Conservation (phyloP, 2,329 filamentous ascomycete genomes). For the Thielaviopsis ethacetica region DNA sequence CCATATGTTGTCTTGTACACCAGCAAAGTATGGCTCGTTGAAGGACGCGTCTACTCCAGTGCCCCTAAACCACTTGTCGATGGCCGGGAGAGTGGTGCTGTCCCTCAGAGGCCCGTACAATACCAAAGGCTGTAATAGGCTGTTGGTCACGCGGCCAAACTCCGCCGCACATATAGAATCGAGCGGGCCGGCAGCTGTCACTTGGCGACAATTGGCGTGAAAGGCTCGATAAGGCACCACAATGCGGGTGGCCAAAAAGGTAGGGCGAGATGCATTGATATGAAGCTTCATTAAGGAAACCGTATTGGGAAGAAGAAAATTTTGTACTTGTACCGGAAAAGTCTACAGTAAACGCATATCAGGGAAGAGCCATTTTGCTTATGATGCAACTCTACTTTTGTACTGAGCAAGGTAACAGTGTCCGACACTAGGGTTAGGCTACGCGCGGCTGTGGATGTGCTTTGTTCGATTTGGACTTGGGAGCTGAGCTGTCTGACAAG, state of each 20-base stretch:
- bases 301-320: background rate
- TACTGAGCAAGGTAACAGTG: too few relatives aligned
- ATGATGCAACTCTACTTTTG: too few relatives aligned
- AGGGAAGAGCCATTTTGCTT: too few relatives aligned
- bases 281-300: background rate
- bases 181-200: background rate
- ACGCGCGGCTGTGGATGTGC: too few relatives aligned
- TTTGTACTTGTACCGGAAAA: too few relatives aligned
- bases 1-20: slow-evolving; percentile 17
- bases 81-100: slow-evolving; percentile 31
- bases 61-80: slow-evolving; percentile 40
- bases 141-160: background rate
- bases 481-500: too few relatives aligned
- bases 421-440: too few relatives aligned
- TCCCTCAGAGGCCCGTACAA: background rate
- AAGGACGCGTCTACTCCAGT: background rate
- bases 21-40: slow-evolving; percentile 17
- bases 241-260: background rate
- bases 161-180: background rate
- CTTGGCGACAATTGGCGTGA: background rate
- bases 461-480: too few relatives aligned
- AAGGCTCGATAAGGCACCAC: background rate
- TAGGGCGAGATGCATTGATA: background rate
- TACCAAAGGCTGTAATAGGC: slow-evolving; percentile 1
- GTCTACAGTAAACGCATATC: too few relatives aligned